These are phyloP conservation scores for Musa beccarii DNA, from an alignment of 176 grass and related monocot genomes.

Conservation along the genomic window DNA sequence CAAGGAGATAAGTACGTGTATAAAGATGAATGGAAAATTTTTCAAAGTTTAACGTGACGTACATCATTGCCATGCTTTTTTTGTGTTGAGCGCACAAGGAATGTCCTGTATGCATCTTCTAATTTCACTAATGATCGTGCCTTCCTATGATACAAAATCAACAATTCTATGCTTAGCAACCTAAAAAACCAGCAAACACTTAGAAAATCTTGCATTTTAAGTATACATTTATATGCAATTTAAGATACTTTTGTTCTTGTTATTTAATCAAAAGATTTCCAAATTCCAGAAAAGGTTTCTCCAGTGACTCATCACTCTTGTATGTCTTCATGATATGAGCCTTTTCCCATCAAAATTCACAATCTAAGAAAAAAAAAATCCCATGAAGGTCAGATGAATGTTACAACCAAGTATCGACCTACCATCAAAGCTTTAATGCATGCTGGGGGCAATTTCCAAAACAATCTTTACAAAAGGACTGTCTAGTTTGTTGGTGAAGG, in stretches of 20 bases:
- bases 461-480: not conserved
- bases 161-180: no score
- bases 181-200: no score
- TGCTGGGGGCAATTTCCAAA: not conserved
- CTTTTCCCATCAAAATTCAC: no score
- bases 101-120: slow-evolving; percentile 54
- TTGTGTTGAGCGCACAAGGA: slow-evolving; percentile 54
- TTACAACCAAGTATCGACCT: not conserved
- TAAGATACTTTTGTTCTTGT: no score
- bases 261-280: no score
- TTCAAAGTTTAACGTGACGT: slow-evolving; percentile 6
- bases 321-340: no score
- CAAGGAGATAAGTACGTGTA: not conserved
- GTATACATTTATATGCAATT: no score
- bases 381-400: not conserved
- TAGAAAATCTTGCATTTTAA: no score
- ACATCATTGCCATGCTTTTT: slow-evolving; percentile 50
- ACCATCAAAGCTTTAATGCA: not conserved
- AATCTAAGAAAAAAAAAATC: not conserved
- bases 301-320: no score
- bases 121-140: slow-evolving; percentile 67
- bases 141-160: slow-evolving; percentile 34
- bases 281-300: no score
- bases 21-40: not conserved
- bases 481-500: no score